Conservation (phyloP, 805 yeast genomes). For the Ogataea naganishii region DNA sequence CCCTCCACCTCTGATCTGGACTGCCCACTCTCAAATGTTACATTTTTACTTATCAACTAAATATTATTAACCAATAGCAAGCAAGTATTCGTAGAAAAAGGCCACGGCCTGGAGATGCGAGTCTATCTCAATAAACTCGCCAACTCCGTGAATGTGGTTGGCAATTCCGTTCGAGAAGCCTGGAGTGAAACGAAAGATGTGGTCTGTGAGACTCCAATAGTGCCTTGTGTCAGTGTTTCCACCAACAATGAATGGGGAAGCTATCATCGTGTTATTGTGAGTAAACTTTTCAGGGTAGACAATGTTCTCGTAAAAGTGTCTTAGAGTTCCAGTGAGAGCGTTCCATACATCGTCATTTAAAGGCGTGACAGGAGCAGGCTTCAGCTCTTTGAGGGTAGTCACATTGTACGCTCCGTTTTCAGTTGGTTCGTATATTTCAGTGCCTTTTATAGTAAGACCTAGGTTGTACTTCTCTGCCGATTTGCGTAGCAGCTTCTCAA, state of each 20-base stretch:
- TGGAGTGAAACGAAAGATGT: conserved; percentile 57
- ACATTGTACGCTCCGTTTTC: conserved; percentile 18
- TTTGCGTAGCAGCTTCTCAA: conserved; percentile 24
- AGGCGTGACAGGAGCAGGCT: conserved; percentile 40
- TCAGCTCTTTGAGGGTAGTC: conserved; percentile 16
- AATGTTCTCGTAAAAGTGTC: conserved; percentile 53
- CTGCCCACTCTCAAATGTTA: too few relatives aligned
- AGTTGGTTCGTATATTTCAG: conserved; percentile 14
- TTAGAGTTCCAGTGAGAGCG: conserved; percentile 51
- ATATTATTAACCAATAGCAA: conserved; percentile 2
- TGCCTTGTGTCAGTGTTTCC: conserved; percentile 66
- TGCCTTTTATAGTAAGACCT: conserved; percentile 35
- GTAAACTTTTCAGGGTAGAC: conserved; percentile 20
- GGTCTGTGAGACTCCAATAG: conserved; percentile 53
- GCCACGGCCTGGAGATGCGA: conserved; percentile 55
- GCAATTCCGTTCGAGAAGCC: conserved; percentile 25
- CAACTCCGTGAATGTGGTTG: conserved; percentile 48
- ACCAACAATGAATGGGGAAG: conserved; percentile 53
- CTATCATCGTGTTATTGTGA: conserved; percentile 15
- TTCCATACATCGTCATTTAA: conserved; percentile 39
- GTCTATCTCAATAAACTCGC: conserved; percentile 47
- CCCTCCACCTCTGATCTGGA: too few relatives aligned
- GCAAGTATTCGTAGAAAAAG: conserved; percentile 41
- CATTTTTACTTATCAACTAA: too few relatives aligned
- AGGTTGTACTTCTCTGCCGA: conserved; percentile 40